phyloP scores from a whole-genome alignment of 2,329 filamentous ascomycete species.

The Neurospora crassa region DNA sequence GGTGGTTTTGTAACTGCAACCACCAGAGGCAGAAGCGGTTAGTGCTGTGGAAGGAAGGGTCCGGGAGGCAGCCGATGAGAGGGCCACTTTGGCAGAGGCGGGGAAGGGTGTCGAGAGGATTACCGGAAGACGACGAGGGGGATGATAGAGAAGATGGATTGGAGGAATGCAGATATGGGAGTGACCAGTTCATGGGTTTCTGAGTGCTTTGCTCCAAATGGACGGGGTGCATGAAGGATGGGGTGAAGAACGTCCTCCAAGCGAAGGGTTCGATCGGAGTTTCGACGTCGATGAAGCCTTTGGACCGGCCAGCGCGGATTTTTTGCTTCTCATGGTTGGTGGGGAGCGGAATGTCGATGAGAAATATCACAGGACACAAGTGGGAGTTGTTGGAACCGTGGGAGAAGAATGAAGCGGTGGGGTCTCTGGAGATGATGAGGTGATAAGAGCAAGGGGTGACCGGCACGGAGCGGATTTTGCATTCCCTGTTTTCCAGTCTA shows the following conservation, averaged over 20 bases:
- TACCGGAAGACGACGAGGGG: background rate
- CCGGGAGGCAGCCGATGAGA: background rate
- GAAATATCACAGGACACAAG: background rate
- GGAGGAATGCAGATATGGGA: background rate
- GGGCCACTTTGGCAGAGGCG: background rate
- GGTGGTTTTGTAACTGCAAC: background rate
- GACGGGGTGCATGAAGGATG: background rate
- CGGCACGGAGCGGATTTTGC: background rate
- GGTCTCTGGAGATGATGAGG: background rate
- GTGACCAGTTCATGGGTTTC: background rate
- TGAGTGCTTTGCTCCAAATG: background rate
- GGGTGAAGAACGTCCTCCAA: background rate
- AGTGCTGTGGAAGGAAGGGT: background rate
- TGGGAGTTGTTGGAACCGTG: background rate
- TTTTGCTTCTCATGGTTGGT: background rate
- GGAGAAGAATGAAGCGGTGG: background rate
- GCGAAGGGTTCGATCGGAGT: background rate
- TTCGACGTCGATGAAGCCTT: background rate
- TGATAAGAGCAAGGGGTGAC: background rate
- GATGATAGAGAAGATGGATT: background rate
- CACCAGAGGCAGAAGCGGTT: background rate
- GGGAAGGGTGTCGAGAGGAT: background rate
- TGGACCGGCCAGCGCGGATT: background rate
- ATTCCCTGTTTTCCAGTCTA: background rate
- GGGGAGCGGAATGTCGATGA: background rate